Base-by-base conservation (phyloP, 1,139 yeast genomes). In the Pichia sp. region DNA sequence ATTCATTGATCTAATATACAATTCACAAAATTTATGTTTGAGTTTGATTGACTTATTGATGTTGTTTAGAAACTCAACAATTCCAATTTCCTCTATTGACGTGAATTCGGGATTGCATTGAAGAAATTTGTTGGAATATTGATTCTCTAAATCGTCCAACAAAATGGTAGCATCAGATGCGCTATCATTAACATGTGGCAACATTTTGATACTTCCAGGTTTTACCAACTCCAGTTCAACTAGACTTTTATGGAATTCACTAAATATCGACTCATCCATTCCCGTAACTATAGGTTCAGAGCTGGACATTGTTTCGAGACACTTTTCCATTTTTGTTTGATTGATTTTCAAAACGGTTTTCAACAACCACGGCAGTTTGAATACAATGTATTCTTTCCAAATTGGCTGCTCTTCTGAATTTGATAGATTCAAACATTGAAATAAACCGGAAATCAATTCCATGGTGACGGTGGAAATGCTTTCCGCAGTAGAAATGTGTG, bases 41-140 rank as follows among this genome's bases (percentile, higher is more conserved):
- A 52, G 46, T 4, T 37, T 29, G 5, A 47, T 38, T 6, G 57
- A 50, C 1, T 41, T 38, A 26, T 45, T 39, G 3, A 57, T 45
- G 8, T 49, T 44, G 1, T 44, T 40, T 6, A 60, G 38, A 33
- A 57, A 51, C 9, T 44, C 49, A 5, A 41, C 35, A 6, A 57
- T 52, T 9, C 53, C 58, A 2, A 58, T 44, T 43, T 61, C 65
- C 38, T 58, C 58, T n/a, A 61, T 52, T 1, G 63, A 55, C 1
- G 55, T 55, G 44, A 61, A 61, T 43, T 60, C 65, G 5, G 64
- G 63, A 41, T 60, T 60, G 4, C 55, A 48, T 33, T 57, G 60
- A 32, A 54, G 45, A 37, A 60, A 53, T 29, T 53, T 57, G n/a
- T 50, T 38, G 5, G 49, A 47, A 38, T 53, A 59, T 9, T 37